Base-by-base conservation (phyloP, 2,329 filamentous ascomycete species). In the Pseudogymnoascus sp. region DNA sequence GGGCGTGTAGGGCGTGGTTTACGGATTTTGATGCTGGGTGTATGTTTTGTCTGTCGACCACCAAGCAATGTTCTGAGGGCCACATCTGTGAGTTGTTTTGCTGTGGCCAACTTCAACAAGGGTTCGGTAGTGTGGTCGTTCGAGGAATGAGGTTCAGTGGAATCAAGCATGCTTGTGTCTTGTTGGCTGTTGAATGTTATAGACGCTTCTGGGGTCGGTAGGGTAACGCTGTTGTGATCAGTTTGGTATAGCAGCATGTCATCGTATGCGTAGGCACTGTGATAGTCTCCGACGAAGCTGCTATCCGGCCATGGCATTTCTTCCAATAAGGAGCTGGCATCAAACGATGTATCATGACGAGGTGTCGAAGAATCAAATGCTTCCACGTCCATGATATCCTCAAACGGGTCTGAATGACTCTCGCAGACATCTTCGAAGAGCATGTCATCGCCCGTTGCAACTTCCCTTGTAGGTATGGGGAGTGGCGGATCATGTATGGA, bases 181-280 rank as follows among this genome's bases (percentile, higher is more conserved):
- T 21, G 37, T 29, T 60, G 40, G 11, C 29, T 63, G 15, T 53
- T 61, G 7, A 33, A 56, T 3, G 50, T 3, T 7, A 33, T 15
- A 21, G 61, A 64, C 4, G 60, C n/a, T 13, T 40, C 60, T 6
- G 62, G 53, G 7, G 38, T n/a, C 2, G 60, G 23, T 15, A 31
- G 62, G 38, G 7, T 44, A 61, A 19, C 53, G 7, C 59, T 60
- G 15, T 13, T 60, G 70, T 62, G 69, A 59, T 60, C 56, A 38
- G 70, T 60, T 56, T 64, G 63, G 4, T 65, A 65, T 7, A 69
- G 21, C 21, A 67, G 40, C 59, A 66, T 67, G 19, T 66, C 65
- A 29, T 67, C 63, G 5, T 62, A 10, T 63, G 26, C 11, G 40
- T 37, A 2, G 64, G 33, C 21, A 64, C 29, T 9, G 63, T 42